These are phyloP conservation scores for Neotropicomus parvogracilis DNA, from an alignment of 1,284 basidiomycete species.

Conservation along the genomic window DNA sequence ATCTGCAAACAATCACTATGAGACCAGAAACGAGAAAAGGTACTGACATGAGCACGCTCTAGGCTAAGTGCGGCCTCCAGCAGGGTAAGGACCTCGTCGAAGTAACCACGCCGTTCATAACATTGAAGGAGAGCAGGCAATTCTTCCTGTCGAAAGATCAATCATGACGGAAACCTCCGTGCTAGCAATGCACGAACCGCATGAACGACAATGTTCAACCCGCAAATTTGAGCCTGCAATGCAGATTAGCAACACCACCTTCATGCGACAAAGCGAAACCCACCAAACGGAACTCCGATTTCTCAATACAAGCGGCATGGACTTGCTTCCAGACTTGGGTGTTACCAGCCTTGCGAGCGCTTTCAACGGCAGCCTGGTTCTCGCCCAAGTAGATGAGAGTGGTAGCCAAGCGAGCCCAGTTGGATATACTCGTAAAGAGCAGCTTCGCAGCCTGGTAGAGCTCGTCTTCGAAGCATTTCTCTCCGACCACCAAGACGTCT, in stretches of 20 bases:
- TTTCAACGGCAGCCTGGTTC: slow-evolving; percentile 97
- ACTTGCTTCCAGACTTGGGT: slow-evolving; percentile 99
- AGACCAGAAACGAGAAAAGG: slow-evolving; percentile 8
- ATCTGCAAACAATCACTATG: slow-evolving; percentile 46
- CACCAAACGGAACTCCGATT: slow-evolving; percentile 90
- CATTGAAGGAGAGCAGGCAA: slow-evolving; percentile 76
- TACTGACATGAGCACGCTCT: slow-evolving; percentile 87
- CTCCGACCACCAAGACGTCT: slow-evolving; percentile 92
- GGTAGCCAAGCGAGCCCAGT: slow-evolving; percentile 97
- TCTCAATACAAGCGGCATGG: slow-evolving; percentile 97
- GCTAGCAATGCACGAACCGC: slow-evolving; percentile 49
- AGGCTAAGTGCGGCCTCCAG: slow-evolving; percentile 94
- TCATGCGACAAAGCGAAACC: slow-evolving; percentile 15
- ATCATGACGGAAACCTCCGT: not conserved
- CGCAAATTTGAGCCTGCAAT: slow-evolving; percentile 88
- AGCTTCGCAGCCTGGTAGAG: slow-evolving; percentile 97
- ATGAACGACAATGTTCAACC: slow-evolving; percentile 93
- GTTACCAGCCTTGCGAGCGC: slow-evolving; percentile 97
- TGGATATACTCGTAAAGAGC: slow-evolving; percentile 94
- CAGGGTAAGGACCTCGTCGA: slow-evolving; percentile 89
- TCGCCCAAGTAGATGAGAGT: slow-evolving; percentile 98
- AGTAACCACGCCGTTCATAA: slow-evolving; percentile 91
- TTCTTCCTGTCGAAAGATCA: slow-evolving; percentile 63
- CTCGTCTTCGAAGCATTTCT: slow-evolving; percentile 99
- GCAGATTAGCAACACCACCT: slow-evolving; percentile 7